These are phyloP conservation scores for Alternaria novae-zelandiae DNA, from an alignment of 2,329 filamentous ascomycete species.

Conservation along the genomic window DNA sequence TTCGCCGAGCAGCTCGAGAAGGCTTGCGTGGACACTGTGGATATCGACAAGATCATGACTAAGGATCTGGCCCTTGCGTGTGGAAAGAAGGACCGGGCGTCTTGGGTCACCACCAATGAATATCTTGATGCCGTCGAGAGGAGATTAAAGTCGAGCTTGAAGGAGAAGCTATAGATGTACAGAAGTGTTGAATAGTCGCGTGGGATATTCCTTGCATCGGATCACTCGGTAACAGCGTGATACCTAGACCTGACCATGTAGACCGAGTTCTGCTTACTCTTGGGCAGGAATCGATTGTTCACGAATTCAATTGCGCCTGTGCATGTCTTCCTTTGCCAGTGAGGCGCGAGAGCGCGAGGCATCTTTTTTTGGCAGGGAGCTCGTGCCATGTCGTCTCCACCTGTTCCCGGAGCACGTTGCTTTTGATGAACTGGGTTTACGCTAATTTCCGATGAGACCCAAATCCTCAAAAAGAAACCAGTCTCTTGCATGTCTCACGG, in stretches of 20 bases:
- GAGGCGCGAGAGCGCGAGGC: neutral
- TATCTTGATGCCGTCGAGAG: constrained; percentile 94
- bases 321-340: neutral
- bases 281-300: neutral
- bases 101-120: constrained; percentile 88
- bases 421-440: constrained; percentile 1
- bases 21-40: constrained; percentile 93
- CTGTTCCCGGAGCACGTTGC: constrained; percentile 1
- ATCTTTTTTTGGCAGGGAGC: constrained; percentile 1
- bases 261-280: constrained; percentile 2
- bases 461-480: constrained; percentile 1
- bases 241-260: neutral
- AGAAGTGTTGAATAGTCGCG: neutral
- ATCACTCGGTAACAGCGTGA: constrained; percentile 3
- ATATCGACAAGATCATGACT: constrained; percentile 96
- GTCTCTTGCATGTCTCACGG: constrained; percentile 26
- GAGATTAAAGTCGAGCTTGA: constrained; percentile 79
- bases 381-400: constrained; percentile 1
- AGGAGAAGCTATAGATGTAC: constrained; percentile 71
- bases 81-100: constrained; percentile 81
- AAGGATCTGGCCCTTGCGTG: constrained; percentile 97
- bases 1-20: constrained; percentile 92
- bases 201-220: neutral
- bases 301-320: neutral
- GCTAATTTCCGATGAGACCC: neutral